These are phyloP conservation scores for Ogataea chonburiensis DNA, from an alignment of 805 yeast species.

Conservation along the genomic window DNA sequence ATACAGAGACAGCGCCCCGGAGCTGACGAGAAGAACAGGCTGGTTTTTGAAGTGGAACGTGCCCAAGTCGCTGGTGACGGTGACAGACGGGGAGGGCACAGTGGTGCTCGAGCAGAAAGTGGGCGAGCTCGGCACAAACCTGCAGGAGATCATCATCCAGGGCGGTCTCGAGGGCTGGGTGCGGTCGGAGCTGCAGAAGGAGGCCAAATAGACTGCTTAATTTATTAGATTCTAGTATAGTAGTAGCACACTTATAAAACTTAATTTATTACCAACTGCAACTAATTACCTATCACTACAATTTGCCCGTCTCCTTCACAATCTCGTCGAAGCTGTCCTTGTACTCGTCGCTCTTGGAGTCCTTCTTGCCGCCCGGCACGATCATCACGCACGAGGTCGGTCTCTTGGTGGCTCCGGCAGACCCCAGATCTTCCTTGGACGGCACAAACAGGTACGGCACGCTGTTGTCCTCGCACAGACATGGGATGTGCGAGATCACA, in stretches of 20 bases:
- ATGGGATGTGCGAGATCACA: constrained; percentile 96
- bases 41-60: constrained; percentile 94
- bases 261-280: constrained; percentile 4
- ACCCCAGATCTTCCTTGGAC: constrained; percentile 96
- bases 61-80: constrained; percentile 74
- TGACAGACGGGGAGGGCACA: constrained; percentile 61
- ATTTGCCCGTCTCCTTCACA: constrained; percentile 77
- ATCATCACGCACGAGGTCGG: constrained; percentile 98
- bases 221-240: constrained; percentile 1
- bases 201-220: constrained; percentile 8
- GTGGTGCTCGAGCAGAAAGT: constrained; percentile 80
- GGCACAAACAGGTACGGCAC: constrained; percentile 95
- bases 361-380: constrained; percentile 93
- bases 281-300: constrained; percentile 24
- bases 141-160: constrained; percentile 94
- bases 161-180: constrained; percentile 99
- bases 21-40: constrained; percentile 92
- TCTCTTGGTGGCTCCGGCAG: constrained; percentile 98
- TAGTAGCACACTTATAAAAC: background rate
- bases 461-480: constrained; percentile 88
- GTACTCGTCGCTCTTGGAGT: constrained; percentile 76
- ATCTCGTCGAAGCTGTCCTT: constrained; percentile 90
- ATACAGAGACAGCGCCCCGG: constrained; percentile 52
- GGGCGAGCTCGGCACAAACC: constrained; percentile 91
- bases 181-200: constrained; percentile 56